Evolutionary conservation across 345 rosid species (phyloP), one percentile per base, ranked within the genome.

Genomic region (Populus tremula): DNA sequence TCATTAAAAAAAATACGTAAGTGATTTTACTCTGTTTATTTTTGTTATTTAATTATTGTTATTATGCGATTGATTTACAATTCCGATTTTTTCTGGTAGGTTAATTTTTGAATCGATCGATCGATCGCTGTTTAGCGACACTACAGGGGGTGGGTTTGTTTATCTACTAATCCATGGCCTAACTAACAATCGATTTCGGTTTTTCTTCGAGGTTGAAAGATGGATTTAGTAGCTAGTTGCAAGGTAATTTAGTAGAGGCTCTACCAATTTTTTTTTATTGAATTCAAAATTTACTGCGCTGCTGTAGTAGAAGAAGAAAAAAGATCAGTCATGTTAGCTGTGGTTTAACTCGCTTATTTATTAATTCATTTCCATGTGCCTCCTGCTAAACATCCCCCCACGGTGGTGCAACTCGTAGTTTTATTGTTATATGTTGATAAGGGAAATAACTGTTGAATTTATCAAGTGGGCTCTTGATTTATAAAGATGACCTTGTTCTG

Each of bases 161-260:
- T 78, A 71, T 75, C 61, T 74, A 29, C 73, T 67, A 78, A 71
- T 75, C 85, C 73, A 13, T 67, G 50, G 45, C 20, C 8, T 53
- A 53, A 81, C 8, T 39, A 39, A 39, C 43, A 39, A 39, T 39
- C 43, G 43, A 39, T 78, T 76, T 79, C 62, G 2, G 25, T 75
- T 77, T 79, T 79, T 39, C 43, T 69, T 70, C 56, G 68, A 21
- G 36, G 64, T 38, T 33, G 38, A 70, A 83, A 82, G 71, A 95
- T 95, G 99, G 99, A 95, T 88, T 89, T 90, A 89, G 91, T 84
- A 27, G 78, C 85, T 75, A 82, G 82, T 77, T 94, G 98, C 89
- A 89, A 90, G 98, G 97, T 94, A 89, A 64, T 70, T 63, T 27
- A 16, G 17, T 27, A 6, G 17, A n/a, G 27, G 25, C 33, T 47